Base-by-base conservation (phyloP, 2,329 filamentous ascomycete genomes). In the Aspergillus spinulosporus region DNA sequence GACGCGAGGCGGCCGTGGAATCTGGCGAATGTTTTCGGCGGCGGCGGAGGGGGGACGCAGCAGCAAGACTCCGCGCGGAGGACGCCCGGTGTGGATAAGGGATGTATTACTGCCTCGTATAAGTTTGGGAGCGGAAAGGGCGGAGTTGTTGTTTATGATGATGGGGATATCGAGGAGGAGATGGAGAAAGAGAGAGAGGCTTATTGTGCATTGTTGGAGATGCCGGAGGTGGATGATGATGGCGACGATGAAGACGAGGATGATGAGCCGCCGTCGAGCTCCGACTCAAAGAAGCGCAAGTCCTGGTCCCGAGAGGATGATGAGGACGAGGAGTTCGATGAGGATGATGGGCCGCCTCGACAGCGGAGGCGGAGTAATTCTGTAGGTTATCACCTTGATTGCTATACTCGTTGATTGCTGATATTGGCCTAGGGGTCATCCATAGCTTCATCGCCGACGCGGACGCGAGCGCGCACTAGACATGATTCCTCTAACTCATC, bases 1-100 rank as follows among this genome's bases (percentile, higher is more conserved):
- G 94, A 99, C 75, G 86, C 93, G 29, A 84, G 94, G 73, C 82
- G 94, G 58, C 94, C 94, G 11, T 97, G 93, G 92, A 97, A 99
- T 71, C 72, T 99, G 68, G 86, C 85, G 61, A 99, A 99, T 72
- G 86, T 97, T 11, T 97, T 97, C 77, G 92, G 89, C 9, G 92
- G 89, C 9, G 84, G 84, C 21, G 59, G 80, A 84, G 1, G 72
- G 82, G 7, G 49, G 59, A 3, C 81, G 62, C 77, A 83, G 21
- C 72, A 77, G 21, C 21, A 21, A 37, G 64, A 70, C 52, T 31
- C 37, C 14, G 58, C 69, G 47, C 68, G 66, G 21, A 3, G 21
- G 59, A 84, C 84, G 5, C 68, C 74, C 9, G 92, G 92, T 6
- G 85, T 96, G 2, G 82, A 84, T 15, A 85, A 85, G 44, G 93